Evolutionary conservation across 116 monocot genomes (phyloP), one percentile per base, ranked within the genome.

Genomic region (Phalaenopsis hybrid): DNA sequence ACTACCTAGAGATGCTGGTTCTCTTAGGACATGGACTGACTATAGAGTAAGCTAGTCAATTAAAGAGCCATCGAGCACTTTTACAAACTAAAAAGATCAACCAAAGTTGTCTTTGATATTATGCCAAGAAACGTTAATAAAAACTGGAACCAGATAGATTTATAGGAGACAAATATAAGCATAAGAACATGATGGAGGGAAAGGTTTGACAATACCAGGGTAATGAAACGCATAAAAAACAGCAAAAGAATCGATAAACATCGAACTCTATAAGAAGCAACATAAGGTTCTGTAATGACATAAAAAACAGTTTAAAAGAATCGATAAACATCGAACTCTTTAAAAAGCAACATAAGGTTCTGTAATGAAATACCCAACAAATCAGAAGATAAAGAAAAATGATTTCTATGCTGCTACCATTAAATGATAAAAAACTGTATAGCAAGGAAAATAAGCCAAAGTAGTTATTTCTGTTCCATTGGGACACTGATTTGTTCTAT

Each of bases 1-100:
- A 81, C 97, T 91, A 15, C 96, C 96, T 96, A 83, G 25, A 69
- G 81, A 81, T 59, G 58, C 81, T 75, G 21, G 63, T 0, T 46
- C 45, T 46, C 20, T 75, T 46, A 75, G n/a, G 41, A 45, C 16
- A 75, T 75, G 41, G 44, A 44, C 20, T 44, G 16, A 44, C 2
- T 51, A 51, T 51, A 41, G 41, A 41, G 6, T 55, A 4, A 55
- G 15, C 73, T 8, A 16, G 43, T 16, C 73, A 73, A 37, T 73
- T 43, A 41, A 73, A 41, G 73, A 55, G 16, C 4, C 4, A 55
- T 55, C 15, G 2, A 55, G 55, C 15, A 16, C 55, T 55, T 16
- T 55, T 5, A 73, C 11, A 37, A 37, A 41, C 16, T 16, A 73
- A 73, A 37, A 51, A 37, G 15, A 15, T 37, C 13, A 37, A 41